Conservation (phyloP, 495 filamentous ascomycete species). For the Daldinia caldariorum region DNA sequence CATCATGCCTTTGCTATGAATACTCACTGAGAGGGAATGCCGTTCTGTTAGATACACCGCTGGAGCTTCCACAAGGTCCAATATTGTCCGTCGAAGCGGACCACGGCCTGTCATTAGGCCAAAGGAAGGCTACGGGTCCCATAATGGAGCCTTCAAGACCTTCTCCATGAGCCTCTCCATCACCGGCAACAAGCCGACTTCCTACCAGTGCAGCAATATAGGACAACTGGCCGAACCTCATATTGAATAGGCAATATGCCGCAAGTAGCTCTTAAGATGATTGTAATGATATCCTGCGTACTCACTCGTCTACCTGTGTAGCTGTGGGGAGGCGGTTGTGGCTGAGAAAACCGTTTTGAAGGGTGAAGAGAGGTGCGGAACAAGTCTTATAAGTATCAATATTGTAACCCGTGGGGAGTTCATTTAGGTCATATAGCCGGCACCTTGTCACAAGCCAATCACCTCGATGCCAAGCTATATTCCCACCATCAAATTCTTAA, state of each 20-base stretch:
- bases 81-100: conserved; percentile 56
- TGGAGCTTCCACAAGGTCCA: conserved; percentile 58
- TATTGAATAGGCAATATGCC: conserved; percentile 25
- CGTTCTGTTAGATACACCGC: conserved; percentile 54
- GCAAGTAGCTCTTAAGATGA: conserved; percentile 1
- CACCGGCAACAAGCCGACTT: conserved; percentile 29
- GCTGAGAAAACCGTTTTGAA: conserved; percentile 24
- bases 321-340: conserved; percentile 18
- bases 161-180: conserved; percentile 42
- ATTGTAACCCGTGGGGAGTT: conserved; percentile 30
- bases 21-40: conserved; percentile 54
- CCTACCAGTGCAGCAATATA: conserved; percentile 30
- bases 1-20: neutral
- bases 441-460: conserved; percentile 42
- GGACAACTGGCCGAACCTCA: conserved; percentile 41
- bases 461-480: conserved; percentile 28
- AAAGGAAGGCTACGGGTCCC: conserved; percentile 64
- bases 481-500: conserved; percentile 20
- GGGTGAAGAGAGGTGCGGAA: conserved; percentile 23
- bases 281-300: conserved; percentile 10
- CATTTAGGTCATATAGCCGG: conserved; percentile 43
- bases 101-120: conserved; percentile 61
- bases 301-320: conserved; percentile 13
- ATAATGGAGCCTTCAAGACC: conserved; percentile 51
- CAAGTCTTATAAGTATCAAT: conserved; percentile 32